These are phyloP conservation scores for Chionographis japonica DNA, from an alignment of 106 monocot species.

Conservation along the genomic window DNA sequence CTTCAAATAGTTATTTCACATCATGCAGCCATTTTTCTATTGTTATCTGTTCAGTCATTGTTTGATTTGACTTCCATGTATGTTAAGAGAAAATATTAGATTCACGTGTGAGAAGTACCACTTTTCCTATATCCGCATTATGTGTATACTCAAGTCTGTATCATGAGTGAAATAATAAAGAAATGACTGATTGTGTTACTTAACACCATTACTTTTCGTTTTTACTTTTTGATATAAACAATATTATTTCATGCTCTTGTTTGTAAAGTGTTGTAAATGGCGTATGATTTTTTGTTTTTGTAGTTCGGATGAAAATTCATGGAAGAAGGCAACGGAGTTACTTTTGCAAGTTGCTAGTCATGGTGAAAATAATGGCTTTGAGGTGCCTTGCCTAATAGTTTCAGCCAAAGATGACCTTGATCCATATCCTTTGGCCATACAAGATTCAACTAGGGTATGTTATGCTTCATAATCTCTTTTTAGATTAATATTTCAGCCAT, in stretches of 20 bases:
- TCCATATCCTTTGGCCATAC: conserved; percentile 67
- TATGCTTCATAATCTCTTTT: background rate
- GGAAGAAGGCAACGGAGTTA: conserved; percentile 68
- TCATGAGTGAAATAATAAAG: too few relatives aligned
- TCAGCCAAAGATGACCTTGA: conserved; percentile 96
- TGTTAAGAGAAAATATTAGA: too few relatives aligned
- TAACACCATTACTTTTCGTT: too few relatives aligned
- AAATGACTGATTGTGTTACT: too few relatives aligned
- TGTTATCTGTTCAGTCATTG: too few relatives aligned
- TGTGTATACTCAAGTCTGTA: too few relatives aligned
- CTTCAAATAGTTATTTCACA: too few relatives aligned
- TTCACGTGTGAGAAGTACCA: too few relatives aligned
- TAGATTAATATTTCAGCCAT: background rate
- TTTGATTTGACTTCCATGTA: too few relatives aligned
- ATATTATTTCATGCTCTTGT: background rate
- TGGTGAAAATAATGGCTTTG: conserved; percentile 84
- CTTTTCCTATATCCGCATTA: too few relatives aligned
- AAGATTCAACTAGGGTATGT: conserved; percentile 85
- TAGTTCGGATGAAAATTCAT: conserved; percentile 89
- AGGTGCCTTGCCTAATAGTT: conserved; percentile 92
- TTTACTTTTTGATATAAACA: too few relatives aligned
- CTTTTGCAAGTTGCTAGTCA: conserved; percentile 82
- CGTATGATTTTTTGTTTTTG: conserved; percentile 2
- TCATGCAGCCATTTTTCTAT: too few relatives aligned
- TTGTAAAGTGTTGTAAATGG: background rate